Conservation (phyloP, 169 alveolate species). For the Plasmodium sp. region DNA sequence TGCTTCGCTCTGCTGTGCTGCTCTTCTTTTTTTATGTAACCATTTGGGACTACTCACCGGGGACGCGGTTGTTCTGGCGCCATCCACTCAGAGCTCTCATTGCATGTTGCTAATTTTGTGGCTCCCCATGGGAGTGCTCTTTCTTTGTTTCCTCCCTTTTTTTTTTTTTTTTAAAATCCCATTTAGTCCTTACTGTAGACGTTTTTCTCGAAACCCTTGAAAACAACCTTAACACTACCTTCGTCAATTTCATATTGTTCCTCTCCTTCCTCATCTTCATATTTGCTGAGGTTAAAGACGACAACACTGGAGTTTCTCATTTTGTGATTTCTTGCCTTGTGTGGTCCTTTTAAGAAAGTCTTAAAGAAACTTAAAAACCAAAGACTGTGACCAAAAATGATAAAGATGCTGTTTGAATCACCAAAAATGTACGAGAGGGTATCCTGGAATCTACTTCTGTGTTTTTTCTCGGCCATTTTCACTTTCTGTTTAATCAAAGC, state of each 20-base stretch:
- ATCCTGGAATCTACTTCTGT: conserved; percentile 16
- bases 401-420: conserved; percentile 18
- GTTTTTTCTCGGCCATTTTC: background rate
- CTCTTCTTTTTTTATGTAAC: background rate
- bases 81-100: background rate
- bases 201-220: conserved; percentile 33
- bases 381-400: conserved; percentile 63
- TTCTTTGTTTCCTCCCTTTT: background rate
- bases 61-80: background rate
- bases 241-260: conserved; percentile 14
- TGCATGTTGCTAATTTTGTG: background rate
- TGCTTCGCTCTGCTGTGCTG: background rate
- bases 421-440: conserved; percentile 29
- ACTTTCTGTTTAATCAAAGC: conserved; percentile 20
- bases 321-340: conserved; percentile 48
- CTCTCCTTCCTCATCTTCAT: background rate
- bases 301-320: conserved; percentile 31
- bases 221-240: conserved; percentile 11
- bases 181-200: background rate
- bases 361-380: conserved; percentile 40
- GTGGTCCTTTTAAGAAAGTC: conserved; percentile 8
- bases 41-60: background rate
- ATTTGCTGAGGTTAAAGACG: conserved; percentile 39
- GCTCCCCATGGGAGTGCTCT: background rate
- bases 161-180: background rate